These are phyloP conservation scores for Stereocaulon alpinum DNA, from an alignment of 495 filamentous ascomycete species.

Conservation along the genomic window DNA sequence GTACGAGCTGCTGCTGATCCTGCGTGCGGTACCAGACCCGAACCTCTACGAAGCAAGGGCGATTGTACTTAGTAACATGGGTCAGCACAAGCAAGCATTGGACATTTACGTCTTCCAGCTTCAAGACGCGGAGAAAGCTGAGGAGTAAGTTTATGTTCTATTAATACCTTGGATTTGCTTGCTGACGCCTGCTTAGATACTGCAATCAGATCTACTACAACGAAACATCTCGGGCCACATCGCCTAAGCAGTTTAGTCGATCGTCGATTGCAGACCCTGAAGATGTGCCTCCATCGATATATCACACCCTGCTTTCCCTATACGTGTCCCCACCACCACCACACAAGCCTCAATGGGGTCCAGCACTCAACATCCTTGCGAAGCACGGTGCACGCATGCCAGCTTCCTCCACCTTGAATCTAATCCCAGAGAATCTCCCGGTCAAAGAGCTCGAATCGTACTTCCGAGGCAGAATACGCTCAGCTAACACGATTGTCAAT, in stretches of 20 bases:
- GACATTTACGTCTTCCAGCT: slow-evolving; percentile 96
- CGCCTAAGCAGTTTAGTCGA: slow-evolving; percentile 29
- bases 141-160: slow-evolving; percentile 50
- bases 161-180: no score
- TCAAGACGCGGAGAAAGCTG: slow-evolving; percentile 74
- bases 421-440: slow-evolving; percentile 74
- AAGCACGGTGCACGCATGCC: slow-evolving; percentile 87
- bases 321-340: slow-evolving; percentile 77
- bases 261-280: slow-evolving; percentile 41
- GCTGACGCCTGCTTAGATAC: slow-evolving; percentile 46
- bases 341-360: slow-evolving; percentile 59
- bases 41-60: slow-evolving; percentile 84
- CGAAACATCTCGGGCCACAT: slow-evolving; percentile 34
- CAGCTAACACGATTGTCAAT: slow-evolving; percentile 69
- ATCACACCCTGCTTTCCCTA: slow-evolving; percentile 79
- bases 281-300: slow-evolving; percentile 60
- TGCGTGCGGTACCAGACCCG: slow-evolving; percentile 51
- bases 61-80: slow-evolving; percentile 90
- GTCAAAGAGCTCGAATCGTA: slow-evolving; percentile 77
- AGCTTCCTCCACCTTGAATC: slow-evolving; percentile 66
- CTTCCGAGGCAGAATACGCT: slow-evolving; percentile 82
- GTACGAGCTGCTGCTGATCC: not conserved
- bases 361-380: slow-evolving; percentile 77
- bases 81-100: slow-evolving; percentile 83
- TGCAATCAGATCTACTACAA: slow-evolving; percentile 72